These are phyloP conservation scores for Amanita fuliginea DNA, from an alignment of 768 basidiomycete genomes.

Conservation along the genomic window DNA sequence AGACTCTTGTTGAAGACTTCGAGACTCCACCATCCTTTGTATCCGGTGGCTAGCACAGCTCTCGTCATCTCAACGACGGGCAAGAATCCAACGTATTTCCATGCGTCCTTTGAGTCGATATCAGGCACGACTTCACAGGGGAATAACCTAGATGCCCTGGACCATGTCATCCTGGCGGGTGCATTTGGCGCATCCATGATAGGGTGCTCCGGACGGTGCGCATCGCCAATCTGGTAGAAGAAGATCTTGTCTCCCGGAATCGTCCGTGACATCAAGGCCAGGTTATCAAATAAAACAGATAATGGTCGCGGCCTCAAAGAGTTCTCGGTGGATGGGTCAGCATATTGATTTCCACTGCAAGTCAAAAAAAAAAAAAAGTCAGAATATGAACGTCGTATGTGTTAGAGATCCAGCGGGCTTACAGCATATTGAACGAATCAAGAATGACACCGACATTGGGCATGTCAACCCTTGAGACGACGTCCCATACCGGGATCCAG, in stretches of 20 bases:
- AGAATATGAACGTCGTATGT: background rate
- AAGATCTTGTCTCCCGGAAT: slow-evolving; percentile 27
- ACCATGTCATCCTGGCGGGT: slow-evolving; percentile 25
- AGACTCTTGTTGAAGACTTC: slow-evolving; percentile 28
- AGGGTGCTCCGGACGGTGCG: slow-evolving; percentile 12
- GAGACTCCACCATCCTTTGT: slow-evolving; percentile 23
- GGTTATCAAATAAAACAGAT: slow-evolving; percentile 13
- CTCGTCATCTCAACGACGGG: slow-evolving; percentile 23
- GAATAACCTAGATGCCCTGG: slow-evolving; percentile 25
- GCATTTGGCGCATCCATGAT: slow-evolving; percentile 11
- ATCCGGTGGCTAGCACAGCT: slow-evolving; percentile 21
- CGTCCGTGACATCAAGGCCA: slow-evolving; percentile 15
- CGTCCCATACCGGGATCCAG: slow-evolving; percentile 27
- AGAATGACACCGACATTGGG: slow-evolving; percentile 27
- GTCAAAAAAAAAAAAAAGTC: background rate
- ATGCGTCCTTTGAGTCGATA: slow-evolving; percentile 5
- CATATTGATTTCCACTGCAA: slow-evolving; percentile 24
- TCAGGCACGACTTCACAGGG: slow-evolving; percentile 17
- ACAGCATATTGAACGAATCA: slow-evolving; percentile 25
- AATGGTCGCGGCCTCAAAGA: slow-evolving; percentile 13
- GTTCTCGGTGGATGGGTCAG: slow-evolving; percentile 19
- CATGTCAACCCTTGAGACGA: slow-evolving; percentile 19
- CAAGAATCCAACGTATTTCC: slow-evolving; percentile 18
- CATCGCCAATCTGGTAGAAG: slow-evolving; percentile 29
- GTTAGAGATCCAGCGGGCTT: background rate